Base-by-base conservation (phyloP, 2,329 filamentous ascomycete genomes). In the Leptographium wingfieldii region DNA sequence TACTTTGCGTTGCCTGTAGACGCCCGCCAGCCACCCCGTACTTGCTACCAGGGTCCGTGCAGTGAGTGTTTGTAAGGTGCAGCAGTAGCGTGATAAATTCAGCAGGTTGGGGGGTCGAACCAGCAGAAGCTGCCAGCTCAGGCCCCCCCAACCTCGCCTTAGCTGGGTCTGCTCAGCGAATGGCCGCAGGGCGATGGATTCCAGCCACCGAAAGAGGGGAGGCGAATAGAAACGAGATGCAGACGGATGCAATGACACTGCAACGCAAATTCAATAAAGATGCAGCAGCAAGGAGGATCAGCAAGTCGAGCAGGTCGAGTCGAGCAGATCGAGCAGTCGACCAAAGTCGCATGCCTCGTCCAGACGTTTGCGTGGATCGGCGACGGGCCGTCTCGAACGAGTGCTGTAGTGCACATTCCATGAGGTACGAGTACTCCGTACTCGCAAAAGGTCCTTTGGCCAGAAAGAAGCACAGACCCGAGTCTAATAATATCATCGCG, bases 61-160 rank as follows among this genome's bases (percentile, higher is more conserved):
- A 56, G 25, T 3, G 7, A 46, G 43, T 46, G 43, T 19, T 19
- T n/a, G 19, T 19, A n/a, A n/a, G 38, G n/a, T 40, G 53, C 53
- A 55, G 53, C 53, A 55, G 35, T 55, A 55, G 53, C 35, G 53
- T 40, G 53, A 33, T 38, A 55, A 55, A 55, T 55, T 55, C 53
- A 55, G 53, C 53, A 55, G 53, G 53, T 55, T 55, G 53, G 53
- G 31, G 27, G 27, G 19, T 7, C 9, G 22, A n/a, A 19, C 27
- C 11, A 2, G 9, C 33, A 35, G 33, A 6, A 38, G 22, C 22
- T 25, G 52, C 52, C 52, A 40, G 22, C 35, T 55, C 53, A 55
- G 53, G 22, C 22, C 22, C 33, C 27, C 33, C 53, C 53, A 55
- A 40, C 53, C 53, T 55, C n/a, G 33, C 9, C 31, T 38, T 55